Evolutionary conservation across 202 grass and related monocot species (phyloP).

Genomic region (Setaria italica): DNA sequence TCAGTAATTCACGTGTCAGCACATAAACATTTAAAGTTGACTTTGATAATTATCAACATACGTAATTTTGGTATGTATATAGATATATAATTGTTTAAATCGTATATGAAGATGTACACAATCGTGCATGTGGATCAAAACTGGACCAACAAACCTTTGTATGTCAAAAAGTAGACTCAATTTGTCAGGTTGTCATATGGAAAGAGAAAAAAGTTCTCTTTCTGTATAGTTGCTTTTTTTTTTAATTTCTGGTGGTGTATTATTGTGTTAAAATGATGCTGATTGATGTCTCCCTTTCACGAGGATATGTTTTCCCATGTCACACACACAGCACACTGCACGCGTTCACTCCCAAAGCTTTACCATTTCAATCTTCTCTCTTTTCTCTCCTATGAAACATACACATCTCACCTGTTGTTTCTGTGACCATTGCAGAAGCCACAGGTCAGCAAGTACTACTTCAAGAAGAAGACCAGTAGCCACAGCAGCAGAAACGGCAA

Average conservation of each 20-base stretch:
- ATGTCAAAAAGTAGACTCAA: background rate
- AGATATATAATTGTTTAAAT: background rate
- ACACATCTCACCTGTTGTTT: slow-evolving; percentile 24
- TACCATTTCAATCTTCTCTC: slow-evolving; percentile 12
- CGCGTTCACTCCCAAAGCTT: background rate
- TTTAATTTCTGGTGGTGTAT: slow-evolving; percentile 25
- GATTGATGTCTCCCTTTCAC: background rate
- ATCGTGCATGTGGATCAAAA: background rate
- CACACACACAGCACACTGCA: too few species aligned
- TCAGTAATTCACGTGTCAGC: background rate
- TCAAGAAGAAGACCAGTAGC: slow-evolving; percentile 46
- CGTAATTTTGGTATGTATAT: background rate
- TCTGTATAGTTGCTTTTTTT: background rate
- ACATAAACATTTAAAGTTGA: background rate
- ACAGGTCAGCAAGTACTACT: slow-evolving; percentile 57
- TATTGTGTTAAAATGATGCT: slow-evolving; percentile 13
- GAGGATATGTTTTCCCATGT: too few species aligned
- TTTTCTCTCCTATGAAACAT: background rate
- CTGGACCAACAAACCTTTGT: background rate
- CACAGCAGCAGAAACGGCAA: slow-evolving; percentile 46
- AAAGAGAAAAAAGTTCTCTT: background rate
- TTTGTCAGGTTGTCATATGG: background rate
- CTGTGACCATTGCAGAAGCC: slow-evolving; percentile 39
- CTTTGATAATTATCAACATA: background rate
- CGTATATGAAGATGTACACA: slow-evolving; percentile 4